phyloP scores from a whole-genome alignment of 306 rosid genomes.

The Cicer bijugum region DNA sequence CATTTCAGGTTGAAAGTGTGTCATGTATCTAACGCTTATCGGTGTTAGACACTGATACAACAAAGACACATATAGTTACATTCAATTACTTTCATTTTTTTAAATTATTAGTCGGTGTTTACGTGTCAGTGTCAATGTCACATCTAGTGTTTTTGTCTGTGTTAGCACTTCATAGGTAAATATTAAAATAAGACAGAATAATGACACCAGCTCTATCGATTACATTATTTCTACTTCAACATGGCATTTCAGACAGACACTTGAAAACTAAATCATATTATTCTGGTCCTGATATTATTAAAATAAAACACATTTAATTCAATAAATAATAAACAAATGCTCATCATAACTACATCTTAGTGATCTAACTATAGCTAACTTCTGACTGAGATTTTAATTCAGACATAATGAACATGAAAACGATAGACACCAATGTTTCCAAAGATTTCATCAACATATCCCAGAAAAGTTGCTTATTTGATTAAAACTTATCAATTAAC shows the following conservation, averaged over 20 bases:
- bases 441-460: neutral
- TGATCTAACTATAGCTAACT: constrained; percentile 1
- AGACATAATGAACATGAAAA: constrained; percentile 23
- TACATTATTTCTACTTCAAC: constrained; percentile 34
- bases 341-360: constrained; percentile 8
- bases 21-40: too few species aligned
- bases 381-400: neutral
- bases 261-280: constrained; percentile 23
- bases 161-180: neutral
- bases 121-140: too few species aligned
- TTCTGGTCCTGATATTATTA: constrained; percentile 2
- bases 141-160: too few species aligned
- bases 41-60: too few species aligned
- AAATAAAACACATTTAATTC: constrained; percentile 32
- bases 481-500: constrained; percentile 13
- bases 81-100: too few species aligned
- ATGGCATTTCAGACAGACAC: constrained; percentile 22
- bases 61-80: too few species aligned
- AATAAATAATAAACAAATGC: neutral
- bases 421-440: constrained; percentile 17
- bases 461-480: constrained; percentile 26
- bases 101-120: too few species aligned
- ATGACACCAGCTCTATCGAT: constrained; percentile 11
- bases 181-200: constrained; percentile 14
- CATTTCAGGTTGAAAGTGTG: too few species aligned